Evolutionary conservation across 2,329 filamentous ascomycete species (phyloP).

Genomic region (Penicillium sp.): DNA sequence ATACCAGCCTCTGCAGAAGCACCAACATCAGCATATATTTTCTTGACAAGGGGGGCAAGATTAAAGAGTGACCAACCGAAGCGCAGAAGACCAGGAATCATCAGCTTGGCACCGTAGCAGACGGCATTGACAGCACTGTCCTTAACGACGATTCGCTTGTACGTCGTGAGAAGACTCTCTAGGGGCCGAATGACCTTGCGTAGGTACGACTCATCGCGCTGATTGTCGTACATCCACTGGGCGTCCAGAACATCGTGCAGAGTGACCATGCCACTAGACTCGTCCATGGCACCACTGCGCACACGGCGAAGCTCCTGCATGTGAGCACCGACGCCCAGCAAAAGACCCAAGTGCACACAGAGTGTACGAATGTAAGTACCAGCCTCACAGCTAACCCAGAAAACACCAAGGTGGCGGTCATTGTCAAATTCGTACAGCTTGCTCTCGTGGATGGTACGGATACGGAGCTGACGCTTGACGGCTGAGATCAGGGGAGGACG

Average conservation of each 20-base stretch:
- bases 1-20: slow-evolving; percentile 71
- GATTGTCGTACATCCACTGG: slow-evolving; percentile 95
- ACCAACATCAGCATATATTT: slow-evolving; percentile 10
- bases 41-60: slow-evolving; percentile 3
- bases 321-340: slow-evolving; percentile 82
- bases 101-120: slow-evolving; percentile 97
- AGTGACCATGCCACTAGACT: slow-evolving; percentile 83
- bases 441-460: slow-evolving; percentile 96
- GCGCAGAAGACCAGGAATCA: slow-evolving; percentile 92
- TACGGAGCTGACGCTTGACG: slow-evolving; percentile 97
- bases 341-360: slow-evolving; percentile 82
- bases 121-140: slow-evolving; percentile 95
- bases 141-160: slow-evolving; percentile 98
- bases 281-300: slow-evolving; percentile 89
- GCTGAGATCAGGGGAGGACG: slow-evolving; percentile 95
- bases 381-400: slow-evolving; percentile 99
- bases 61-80: slow-evolving; percentile 65
- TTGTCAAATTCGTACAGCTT: slow-evolving; percentile 98
- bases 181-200: slow-evolving; percentile 87
- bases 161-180: slow-evolving; percentile 84
- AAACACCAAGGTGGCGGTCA: slow-evolving; percentile 92
- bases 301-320: slow-evolving; percentile 98
- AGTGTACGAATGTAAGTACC: slow-evolving; percentile 98
- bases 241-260: slow-evolving; percentile 94
- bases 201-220: slow-evolving; percentile 87